Base-by-base conservation (phyloP, 257 asterid genomes). In the Ocimum tenuiflorum region DNA sequence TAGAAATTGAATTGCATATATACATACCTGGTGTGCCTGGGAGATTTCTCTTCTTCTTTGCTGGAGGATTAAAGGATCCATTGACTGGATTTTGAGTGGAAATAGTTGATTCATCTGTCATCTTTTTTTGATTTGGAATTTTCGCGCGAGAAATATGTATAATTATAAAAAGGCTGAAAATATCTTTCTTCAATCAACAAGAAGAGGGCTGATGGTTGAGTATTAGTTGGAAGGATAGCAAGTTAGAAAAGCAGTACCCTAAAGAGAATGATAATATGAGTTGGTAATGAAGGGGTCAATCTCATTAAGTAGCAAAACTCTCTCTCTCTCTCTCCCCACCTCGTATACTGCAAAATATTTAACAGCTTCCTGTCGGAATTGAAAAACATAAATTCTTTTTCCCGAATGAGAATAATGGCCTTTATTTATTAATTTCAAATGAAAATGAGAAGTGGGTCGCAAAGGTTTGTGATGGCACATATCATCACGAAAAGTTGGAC, bases 21-120 rank as follows among this genome's bases (percentile, higher is more conserved):
- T n/a, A 6, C 13, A 0, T 50, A 82, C 96, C 96, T 76, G 96
- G 96, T 60, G 79, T 86, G 70, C 96, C 95, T 3, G 96, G 96
- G 53, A 86, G 95, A 60, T 80, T 89, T 85, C 96, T 81, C 65
- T 85, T 89, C 88, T 86, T 89, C 83, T 86, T 86, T 23, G n/a
- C n/a, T n/a, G 69, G 80, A 17, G 81, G 86, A 73, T 78, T 80
- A 73, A 71, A 82, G 66, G 87, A 78, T 79, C 82, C 90, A 75
- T 57, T 62, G 42, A 22, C 38, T 31, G 73, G 83, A 60, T 69
- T 75, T 52, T 82, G 84, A 64, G 77, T 62, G 41, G 78, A 69
- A 47, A 59, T 72, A 65, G 58, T 70, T 51, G 88, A 86, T 54
- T 88, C 65, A 39, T 59, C 91, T 50, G 86, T 68, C 94, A 85